Base-by-base conservation (phyloP, 1,139 yeast species). In the Magnusiomyces suaveolens region DNA sequence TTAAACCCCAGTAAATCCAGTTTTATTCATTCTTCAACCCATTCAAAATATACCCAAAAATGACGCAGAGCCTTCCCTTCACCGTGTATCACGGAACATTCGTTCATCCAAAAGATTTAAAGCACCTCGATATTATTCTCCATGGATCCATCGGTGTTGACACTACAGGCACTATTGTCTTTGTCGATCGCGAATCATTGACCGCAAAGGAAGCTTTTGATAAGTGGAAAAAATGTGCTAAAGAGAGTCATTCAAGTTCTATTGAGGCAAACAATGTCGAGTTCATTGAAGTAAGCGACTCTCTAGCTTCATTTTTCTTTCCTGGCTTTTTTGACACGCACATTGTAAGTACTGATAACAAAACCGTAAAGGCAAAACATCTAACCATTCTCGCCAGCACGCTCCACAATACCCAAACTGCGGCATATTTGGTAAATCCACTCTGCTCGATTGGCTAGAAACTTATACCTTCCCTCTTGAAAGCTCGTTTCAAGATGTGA, bases 261-360 rank as follows among this genome's bases (percentile, higher is more conserved):
- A n/a, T n/a, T n/a, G n/a, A n/a, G n/a, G n/a, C n/a, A n/a, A n/a
- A 38, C n/a, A 38, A 12, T 38, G 41, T n/a, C 6, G 41, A 38
- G 20, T 69, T 23, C 59, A 43, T 29, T 24, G 39, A 36, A 48
- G 16, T 57, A 53, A 3, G 56, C 60, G 8, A 39, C 70, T 52
- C 70, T 56, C 20, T 44, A 44, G 59, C 57, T 20, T 57, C 76
- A 53, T 89, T 90, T 67, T 80, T 84, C 63, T 81, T 87, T 64
- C 98, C 98, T 0, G 98, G 98, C 0, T 89, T 92, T 63, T 74
- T 92, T 16, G 98, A 92, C 65, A 89, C 97, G 1, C 98, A 92
- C 66, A 88, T 89, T 58, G 55, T 55, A 50, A 43, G 59, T 50
- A 36, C 41, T 36, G 36, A 24, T 26, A 10, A 25, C 16, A 4